Evolutionary conservation across 2,329 filamentous ascomycete genomes (phyloP), one percentile per base, ranked within the genome.

Genomic region (Hypoxylon sp.): DNA sequence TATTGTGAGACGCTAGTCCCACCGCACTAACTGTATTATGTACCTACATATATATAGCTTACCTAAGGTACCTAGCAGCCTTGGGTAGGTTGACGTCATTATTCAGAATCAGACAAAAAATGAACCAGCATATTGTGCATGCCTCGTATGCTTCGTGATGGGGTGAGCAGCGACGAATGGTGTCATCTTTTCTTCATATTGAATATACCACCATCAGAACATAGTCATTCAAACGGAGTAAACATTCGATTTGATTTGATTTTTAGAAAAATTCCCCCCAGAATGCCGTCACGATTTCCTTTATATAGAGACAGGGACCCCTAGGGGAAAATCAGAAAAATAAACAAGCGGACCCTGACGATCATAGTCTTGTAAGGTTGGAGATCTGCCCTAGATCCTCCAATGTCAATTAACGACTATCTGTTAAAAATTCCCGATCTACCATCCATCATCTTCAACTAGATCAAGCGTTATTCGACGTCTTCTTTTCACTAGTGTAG

Each of bases 271-370:
- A 23, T n/a, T n/a, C n/a, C 4, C 13, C 14, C 25, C 19, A 7
- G 9, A n/a, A 65, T 50, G 19, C 34, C 55, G 43, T 56, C 52
- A 38, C 7, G 7, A 55, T 46, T 34, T n/a, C 19, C 14, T 25
- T 19, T 21, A 32, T 19, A 48, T 30, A 30, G 5, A 41, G 28
- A 49, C 28, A 10, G 17, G 38, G 41, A 46, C 60, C 58, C 46
- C 43, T 23, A 23, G 34, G 28, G 10, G 17, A 48, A 13, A 23
- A 2, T 41, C 30, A 13, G n/a, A 50, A 32, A 58, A 55, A 10
- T 32, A 61, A 62, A 61, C 34, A 55, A 49, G 49, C 50, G 64
- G 67, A 70, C 67, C 67, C 67, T 70, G 67, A 68, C 41, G 64
- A 70, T 70, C 67, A 52, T 57, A 56, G 28, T 56, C 53, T n/a